Evolutionary conservation across 1,284 basidiomycete species (phyloP).

Genomic region (Sporisorium exsertum): DNA sequence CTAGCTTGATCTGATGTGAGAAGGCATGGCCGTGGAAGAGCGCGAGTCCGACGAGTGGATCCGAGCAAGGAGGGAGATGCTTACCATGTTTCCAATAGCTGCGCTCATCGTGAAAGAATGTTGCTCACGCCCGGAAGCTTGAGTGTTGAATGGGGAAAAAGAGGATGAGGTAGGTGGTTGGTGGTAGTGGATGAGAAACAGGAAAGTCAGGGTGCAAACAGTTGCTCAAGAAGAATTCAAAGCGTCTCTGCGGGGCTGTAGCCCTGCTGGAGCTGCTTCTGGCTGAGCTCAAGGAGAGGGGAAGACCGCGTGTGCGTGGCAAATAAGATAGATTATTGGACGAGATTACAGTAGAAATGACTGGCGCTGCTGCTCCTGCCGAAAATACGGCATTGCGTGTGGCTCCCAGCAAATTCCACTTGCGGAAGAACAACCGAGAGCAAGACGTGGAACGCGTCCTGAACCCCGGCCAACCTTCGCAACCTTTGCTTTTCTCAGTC

Average conservation of each 20-base stretch:
- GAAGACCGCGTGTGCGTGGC: conserved; percentile 1
- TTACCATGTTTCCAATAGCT: conserved; percentile 57
- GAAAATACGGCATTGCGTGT: neutral
- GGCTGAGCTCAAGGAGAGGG: neutral
- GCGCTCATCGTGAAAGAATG: conserved; percentile 38
- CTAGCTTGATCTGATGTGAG: neutral
- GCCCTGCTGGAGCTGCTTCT: neutral
- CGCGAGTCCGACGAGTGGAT: neutral
- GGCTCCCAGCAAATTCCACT: neutral
- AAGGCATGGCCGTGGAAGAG: neutral
- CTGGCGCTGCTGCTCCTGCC: neutral
- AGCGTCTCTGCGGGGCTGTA: conserved; percentile 3
- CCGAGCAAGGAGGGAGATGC: neutral
- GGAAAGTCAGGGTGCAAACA: neutral
- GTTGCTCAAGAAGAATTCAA: conserved; percentile 2
- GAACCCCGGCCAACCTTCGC: neutral
- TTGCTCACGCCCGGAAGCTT: conserved; percentile 9
- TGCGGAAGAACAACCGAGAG: conserved; percentile 16
- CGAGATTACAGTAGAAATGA: neutral
- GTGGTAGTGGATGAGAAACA: conserved; percentile 5
- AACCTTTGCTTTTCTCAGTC: conserved; percentile 7
- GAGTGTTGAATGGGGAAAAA: conserved; percentile 2
- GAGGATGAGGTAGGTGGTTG: conserved; percentile 2
- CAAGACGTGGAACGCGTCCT: conserved; percentile 19
- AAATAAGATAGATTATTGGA: neutral